phyloP scores from a whole-genome alignment of 2,329 filamentous ascomycete species.

The Basipetospora chlamydospora region DNA sequence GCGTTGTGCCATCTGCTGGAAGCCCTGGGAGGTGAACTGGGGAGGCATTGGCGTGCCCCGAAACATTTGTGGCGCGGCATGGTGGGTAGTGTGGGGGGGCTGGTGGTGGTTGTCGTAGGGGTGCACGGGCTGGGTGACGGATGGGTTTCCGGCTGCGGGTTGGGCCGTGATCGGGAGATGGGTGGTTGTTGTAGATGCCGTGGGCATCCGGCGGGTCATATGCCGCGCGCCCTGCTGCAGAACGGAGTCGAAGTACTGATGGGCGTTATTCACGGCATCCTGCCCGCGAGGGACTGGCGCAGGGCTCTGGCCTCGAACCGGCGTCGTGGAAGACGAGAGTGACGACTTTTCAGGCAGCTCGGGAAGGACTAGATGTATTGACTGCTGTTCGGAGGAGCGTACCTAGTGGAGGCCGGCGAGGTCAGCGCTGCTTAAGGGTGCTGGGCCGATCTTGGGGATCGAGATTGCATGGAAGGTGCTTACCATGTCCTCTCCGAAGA shows the following conservation, averaged over 20 bases:
- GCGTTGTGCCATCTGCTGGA: conserved; percentile 5
- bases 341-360: conserved; percentile 16
- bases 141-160: neutral
- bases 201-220: conserved; percentile 1
- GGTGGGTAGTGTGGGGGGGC: conserved; percentile 12
- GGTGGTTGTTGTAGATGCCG: conserved; percentile 9
- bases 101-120: neutral
- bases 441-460: no score
- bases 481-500: conserved; percentile 42
- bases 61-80: conserved; percentile 10
- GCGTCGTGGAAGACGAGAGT: conserved; percentile 13
- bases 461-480: conserved; percentile 9
- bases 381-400: conserved; percentile 29
- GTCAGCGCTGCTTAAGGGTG: neutral
- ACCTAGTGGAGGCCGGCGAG: conserved; percentile 18
- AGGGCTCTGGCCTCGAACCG: conserved; percentile 13
- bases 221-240: conserved; percentile 4
- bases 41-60: conserved; percentile 5
- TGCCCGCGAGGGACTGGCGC: conserved; percentile 11
- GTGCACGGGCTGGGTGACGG: neutral
- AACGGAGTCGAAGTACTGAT: conserved; percentile 8
- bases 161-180: conserved; percentile 4
- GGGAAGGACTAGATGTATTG: conserved; percentile 38
- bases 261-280: conserved; percentile 10
- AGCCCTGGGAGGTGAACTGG: conserved; percentile 2